phyloP scores from a whole-genome alignment of 768 basidiomycete genomes.

The Xanthoconium purpureum region DNA sequence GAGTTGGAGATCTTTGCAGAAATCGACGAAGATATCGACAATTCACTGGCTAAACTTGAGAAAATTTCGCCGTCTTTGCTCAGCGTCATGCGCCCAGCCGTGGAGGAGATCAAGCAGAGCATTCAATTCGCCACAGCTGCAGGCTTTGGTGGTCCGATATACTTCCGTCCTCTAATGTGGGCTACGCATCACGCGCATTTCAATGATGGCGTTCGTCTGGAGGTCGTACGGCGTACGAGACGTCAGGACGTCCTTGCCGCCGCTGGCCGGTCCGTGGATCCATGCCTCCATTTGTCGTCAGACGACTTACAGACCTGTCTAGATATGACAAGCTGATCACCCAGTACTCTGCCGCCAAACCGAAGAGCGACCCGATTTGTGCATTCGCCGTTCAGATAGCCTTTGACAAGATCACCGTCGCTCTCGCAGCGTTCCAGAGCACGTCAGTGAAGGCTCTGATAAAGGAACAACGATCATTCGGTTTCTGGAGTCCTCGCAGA shows the following conservation, averaged over 20 bases:
- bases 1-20: constrained; percentile 72
- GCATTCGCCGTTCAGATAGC: constrained; percentile 76
- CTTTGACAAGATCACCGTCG: constrained; percentile 70
- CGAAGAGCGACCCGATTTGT: constrained; percentile 52
- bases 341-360: constrained; percentile 54
- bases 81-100: constrained; percentile 43
- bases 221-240: constrained; percentile 67
- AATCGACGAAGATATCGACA: constrained; percentile 61
- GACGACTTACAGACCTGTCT: neutral
- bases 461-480: constrained; percentile 80
- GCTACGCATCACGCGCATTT: constrained; percentile 62
- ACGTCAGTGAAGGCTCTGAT: constrained; percentile 62
- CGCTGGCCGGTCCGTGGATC: constrained; percentile 64
- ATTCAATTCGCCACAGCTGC: constrained; percentile 57
- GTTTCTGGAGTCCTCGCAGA: constrained; percentile 85
- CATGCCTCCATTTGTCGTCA: neutral
- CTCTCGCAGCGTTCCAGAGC: constrained; percentile 67
- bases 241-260: constrained; percentile 69
- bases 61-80: constrained; percentile 55
- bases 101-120: constrained; percentile 63
- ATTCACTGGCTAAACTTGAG: constrained; percentile 52
- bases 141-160: constrained; percentile 60
- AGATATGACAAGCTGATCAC: constrained; percentile 75
- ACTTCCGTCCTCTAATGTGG: constrained; percentile 74
- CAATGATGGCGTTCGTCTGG: constrained; percentile 71